Base-by-base conservation (phyloP, 345 rosid genomes). In the Pistacia integerrima region DNA sequence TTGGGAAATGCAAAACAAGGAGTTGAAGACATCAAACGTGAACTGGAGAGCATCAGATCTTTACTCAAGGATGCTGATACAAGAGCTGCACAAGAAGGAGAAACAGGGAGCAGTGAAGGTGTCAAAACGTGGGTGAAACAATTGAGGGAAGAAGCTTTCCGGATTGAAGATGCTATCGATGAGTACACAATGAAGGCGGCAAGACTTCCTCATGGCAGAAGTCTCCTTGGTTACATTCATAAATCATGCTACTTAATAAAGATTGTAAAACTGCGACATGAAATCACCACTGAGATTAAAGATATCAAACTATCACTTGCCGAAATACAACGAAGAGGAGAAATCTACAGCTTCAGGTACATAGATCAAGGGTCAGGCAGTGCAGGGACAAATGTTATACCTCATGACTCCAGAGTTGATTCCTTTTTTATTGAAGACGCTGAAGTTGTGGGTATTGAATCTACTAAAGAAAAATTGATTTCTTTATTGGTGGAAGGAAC, bases 91-190 rank as follows among this genome's bases (percentile, higher is more conserved):
- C 41, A 30, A 2, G 66, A 33, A 1, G 18, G 8, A 30, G 30
- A 59, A 28, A 74, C 60, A 18, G 67, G 33, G 4, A 0, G 8
- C 1, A 20, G 20, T 5, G 33, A 30, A 4, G 44, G 76, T 5
- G 8, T 76, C n/a, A 76, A 52, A 65, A 30, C 67, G 4, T 80
- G 79, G 83, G 77, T 72, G 22, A 71, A 72, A 59, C 73, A 76
- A 36, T 64, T 72, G 4, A 64, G 73, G 58, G 68, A 80, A 46
- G 55, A 48, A 3, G 79, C 82, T 75, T 79, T 30, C 1, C 57
- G 33, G 6, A 79, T 79, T n/a, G 76, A 79, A 75, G 82, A 79
- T 75, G 72, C 49, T 3, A 70, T 79, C 11, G 82, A 79, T 64
- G 79, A 75, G 17, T 65, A 70, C 63, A 16, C 49, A 75, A 60